Evolutionary conservation across 177 flowering plant species (phyloP), one percentile per base, ranked within the genome.

Genomic region (Tripterygium wilfordii): DNA sequence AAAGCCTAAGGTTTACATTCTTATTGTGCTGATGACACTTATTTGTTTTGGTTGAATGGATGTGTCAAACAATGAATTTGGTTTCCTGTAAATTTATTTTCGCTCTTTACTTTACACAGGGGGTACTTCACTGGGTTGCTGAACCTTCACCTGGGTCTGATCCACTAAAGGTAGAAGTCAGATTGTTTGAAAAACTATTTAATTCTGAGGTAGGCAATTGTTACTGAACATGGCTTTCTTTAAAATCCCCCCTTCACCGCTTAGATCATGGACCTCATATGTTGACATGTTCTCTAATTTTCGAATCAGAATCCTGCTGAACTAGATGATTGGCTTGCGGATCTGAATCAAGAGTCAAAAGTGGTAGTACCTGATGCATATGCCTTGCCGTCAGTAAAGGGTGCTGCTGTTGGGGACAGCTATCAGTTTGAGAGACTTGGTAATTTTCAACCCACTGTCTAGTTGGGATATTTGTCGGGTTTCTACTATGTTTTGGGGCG

Each of bases 41-140:
- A n/a, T n/a, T n/a, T n/a, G n/a, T n/a, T n/a, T n/a, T n/a, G n/a
- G n/a, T n/a, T n/a, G n/a, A n/a, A n/a, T n/a, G n/a, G n/a, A n/a
- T n/a, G n/a, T n/a, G n/a, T n/a, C n/a, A n/a, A n/a, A n/a, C n/a
- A n/a, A n/a, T n/a, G n/a, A n/a, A n/a, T n/a, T n/a, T n/a, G n/a
- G n/a, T n/a, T n/a, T n/a, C n/a, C n/a, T n/a, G n/a, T n/a, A n/a
- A 14, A 33, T 17, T 20, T 23, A 4, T 4, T 21, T 33, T 53
- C 10, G 40, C 53, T n/a, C n/a, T n/a, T n/a, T n/a, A n/a, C n/a
- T 9, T 29, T 46, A 0, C 56, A 25, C 65, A 88, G 98, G 98
- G 98, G 26, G 98, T 88, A 52, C 80, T 92, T 27, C 99, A 92
- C 56, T 92, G 99, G 99, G 96, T 89, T 45, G 82, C 92, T 46